phyloP scores from a whole-genome alignment of 768 basidiomycete species.

The Boletus subcaerulescens region DNA sequence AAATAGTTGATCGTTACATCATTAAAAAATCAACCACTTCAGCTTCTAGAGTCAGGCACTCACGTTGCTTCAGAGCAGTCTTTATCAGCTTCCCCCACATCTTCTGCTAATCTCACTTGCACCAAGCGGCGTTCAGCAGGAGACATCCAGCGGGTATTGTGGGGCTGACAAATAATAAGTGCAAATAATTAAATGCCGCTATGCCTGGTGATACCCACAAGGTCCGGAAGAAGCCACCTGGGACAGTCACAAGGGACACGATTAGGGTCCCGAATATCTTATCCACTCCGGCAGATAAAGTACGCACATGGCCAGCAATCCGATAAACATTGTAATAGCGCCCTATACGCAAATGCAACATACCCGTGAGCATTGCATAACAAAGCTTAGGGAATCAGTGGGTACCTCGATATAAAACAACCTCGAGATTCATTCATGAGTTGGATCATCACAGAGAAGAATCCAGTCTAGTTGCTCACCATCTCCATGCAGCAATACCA shows the following conservation, averaged over 20 bases:
- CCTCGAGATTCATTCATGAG: slow-evolving; percentile 35
- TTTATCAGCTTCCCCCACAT: slow-evolving; percentile 63
- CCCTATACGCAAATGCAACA: slow-evolving; percentile 39
- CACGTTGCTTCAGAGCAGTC: slow-evolving; percentile 31
- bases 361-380: not conserved
- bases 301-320: slow-evolving; percentile 50
- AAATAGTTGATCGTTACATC: no score
- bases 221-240: slow-evolving; percentile 60
- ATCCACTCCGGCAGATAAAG: not conserved
- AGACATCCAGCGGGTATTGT: slow-evolving; percentile 61
- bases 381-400: not conserved
- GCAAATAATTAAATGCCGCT: no score
- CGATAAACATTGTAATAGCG: slow-evolving; percentile 57
- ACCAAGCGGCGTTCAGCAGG: slow-evolving; percentile 52
- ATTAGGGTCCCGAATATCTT: not conserved
- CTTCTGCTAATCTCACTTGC: slow-evolving; percentile 64
- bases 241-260: not conserved
- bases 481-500: slow-evolving; percentile 71
- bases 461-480: slow-evolving; percentile 35
- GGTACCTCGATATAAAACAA: slow-evolving; percentile 66
- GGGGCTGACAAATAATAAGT: slow-evolving; percentile 36
- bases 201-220: slow-evolving; percentile 35
- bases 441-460: not conserved
- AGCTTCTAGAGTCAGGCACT: not conserved
- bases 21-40: no score